phyloP scores from a whole-genome alignment of 805 yeast species.

The Dipodascopsis tothii region DNA sequence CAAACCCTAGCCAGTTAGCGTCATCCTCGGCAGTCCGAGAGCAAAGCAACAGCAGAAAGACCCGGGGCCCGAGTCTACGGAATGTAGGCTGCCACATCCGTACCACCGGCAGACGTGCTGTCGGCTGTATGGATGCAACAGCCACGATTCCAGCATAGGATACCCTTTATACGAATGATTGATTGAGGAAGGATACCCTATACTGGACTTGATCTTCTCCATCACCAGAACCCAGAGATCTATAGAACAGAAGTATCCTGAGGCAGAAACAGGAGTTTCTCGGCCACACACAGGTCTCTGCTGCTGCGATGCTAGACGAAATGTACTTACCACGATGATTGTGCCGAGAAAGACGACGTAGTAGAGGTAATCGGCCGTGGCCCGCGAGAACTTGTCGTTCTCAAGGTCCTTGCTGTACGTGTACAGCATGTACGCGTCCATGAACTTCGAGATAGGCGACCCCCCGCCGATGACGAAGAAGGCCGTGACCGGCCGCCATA shows the following conservation, averaged over 20 bases:
- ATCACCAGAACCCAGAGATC: slow-evolving; percentile 30
- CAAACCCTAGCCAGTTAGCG: slow-evolving; percentile 4
- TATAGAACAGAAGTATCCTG: slow-evolving; percentile 26
- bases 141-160: slow-evolving; percentile 19
- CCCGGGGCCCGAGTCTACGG: neutral
- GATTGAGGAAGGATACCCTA: slow-evolving; percentile 8
- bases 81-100: slow-evolving; percentile 24
- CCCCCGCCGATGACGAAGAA: slow-evolving; percentile 18
- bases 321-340: slow-evolving; percentile 20
- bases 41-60: slow-evolving; percentile 1
- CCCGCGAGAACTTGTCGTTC: slow-evolving; percentile 20
- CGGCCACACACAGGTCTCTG: neutral
- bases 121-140: slow-evolving; percentile 19
- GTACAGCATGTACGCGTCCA: slow-evolving; percentile 25
- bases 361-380: slow-evolving; percentile 24
- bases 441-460: slow-evolving; percentile 23
- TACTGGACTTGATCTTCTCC: slow-evolving; percentile 31
- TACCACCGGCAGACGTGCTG: slow-evolving; percentile 16
- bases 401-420: slow-evolving; percentile 25
- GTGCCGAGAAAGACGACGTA: slow-evolving; percentile 22
- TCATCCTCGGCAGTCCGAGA: neutral
- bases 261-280: slow-evolving; percentile 33
- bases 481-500: slow-evolving; percentile 23
- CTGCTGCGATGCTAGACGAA: neutral
- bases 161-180: slow-evolving; percentile 18